These are phyloP conservation scores for Colletotrichum sp. DNA, from an alignment of 2,329 filamentous ascomycete genomes.

Conservation along the genomic window DNA sequence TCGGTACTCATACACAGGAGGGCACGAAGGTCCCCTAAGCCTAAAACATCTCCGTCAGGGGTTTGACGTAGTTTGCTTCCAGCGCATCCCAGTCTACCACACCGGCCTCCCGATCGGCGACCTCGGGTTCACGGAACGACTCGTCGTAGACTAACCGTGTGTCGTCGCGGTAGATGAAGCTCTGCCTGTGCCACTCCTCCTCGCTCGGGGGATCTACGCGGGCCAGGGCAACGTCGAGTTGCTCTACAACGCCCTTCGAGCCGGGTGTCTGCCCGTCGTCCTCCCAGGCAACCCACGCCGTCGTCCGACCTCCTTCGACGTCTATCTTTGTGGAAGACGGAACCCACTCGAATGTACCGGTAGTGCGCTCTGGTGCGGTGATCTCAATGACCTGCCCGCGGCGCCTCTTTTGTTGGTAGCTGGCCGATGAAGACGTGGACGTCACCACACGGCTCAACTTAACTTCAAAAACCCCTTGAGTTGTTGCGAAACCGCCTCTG, in stretches of 20 bases:
- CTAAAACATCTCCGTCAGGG: neutral
- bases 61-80: slow-evolving; percentile 21
- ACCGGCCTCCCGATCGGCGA: slow-evolving; percentile 12
- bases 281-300: slow-evolving; percentile 18
- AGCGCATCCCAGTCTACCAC: slow-evolving; percentile 22
- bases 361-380: slow-evolving; percentile 16
- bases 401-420: neutral
- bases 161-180: slow-evolving; percentile 15
- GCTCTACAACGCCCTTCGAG: slow-evolving; percentile 1
- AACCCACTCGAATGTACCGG: slow-evolving; percentile 24
- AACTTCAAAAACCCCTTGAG: slow-evolving; percentile 36
- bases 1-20: neutral
- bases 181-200: slow-evolving; percentile 21
- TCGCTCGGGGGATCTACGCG: slow-evolving; percentile 10
- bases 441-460: slow-evolving; percentile 25
- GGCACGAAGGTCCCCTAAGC: neutral
- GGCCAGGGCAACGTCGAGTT: slow-evolving; percentile 15
- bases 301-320: slow-evolving; percentile 12
- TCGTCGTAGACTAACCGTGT: slow-evolving; percentile 19
- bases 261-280: neutral
- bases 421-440: neutral
- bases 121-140: neutral
- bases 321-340: neutral
- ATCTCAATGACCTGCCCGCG: slow-evolving; percentile 18
- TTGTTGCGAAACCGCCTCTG: slow-evolving; percentile 40